Conservation (phyloP, 805 yeast species). For the Pichia manshurica region DNA sequence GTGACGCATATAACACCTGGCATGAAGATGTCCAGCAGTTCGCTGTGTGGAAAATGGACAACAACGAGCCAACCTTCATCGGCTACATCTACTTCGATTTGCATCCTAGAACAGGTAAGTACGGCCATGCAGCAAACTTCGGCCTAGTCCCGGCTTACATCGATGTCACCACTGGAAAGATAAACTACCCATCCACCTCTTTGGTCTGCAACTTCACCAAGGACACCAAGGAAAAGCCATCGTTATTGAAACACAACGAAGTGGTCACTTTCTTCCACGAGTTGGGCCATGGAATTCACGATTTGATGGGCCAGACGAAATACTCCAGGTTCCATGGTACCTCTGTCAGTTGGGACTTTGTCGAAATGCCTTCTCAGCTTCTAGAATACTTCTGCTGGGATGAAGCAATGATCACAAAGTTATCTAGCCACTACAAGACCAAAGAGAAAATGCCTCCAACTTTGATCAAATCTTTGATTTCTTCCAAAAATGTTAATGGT, state of each 20-base stretch:
- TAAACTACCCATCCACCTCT: slow-evolving; percentile 65
- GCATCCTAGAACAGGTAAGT: slow-evolving; percentile 82
- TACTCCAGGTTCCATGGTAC: slow-evolving; percentile 72
- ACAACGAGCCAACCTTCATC: slow-evolving; percentile 49
- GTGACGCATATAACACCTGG: slow-evolving; percentile 48
- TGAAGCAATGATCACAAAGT: slow-evolving; percentile 45
- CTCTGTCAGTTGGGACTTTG: slow-evolving; percentile 76
- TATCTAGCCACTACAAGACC: slow-evolving; percentile 60
- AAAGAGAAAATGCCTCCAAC: slow-evolving; percentile 52
- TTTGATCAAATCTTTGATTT: slow-evolving; percentile 51
- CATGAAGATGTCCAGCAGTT: slow-evolving; percentile 72
- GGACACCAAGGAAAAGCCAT: slow-evolving; percentile 63
- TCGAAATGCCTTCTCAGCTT: slow-evolving; percentile 88
- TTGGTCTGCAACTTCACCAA: slow-evolving; percentile 81
- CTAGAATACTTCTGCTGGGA: slow-evolving; percentile 88
- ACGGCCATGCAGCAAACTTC: slow-evolving; percentile 85
- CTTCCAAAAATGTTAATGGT: slow-evolving; percentile 70
- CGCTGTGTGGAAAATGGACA: slow-evolving; percentile 63
- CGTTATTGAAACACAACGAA: slow-evolving; percentile 70
- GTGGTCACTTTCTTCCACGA: slow-evolving; percentile 86
- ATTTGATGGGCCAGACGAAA: slow-evolving; percentile 58
- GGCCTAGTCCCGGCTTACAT: slow-evolving; percentile 56
- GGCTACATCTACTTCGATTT: slow-evolving; percentile 79
- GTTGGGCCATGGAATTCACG: slow-evolving; percentile 85
- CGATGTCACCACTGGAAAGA: slow-evolving; percentile 39